Percentiles rank a stretch among this genome's conserved stretches.
phyloP scores from a whole-genome alignment of 108 stramenopile genomes.

The Cyclostephanos tholiformis region DNA sequence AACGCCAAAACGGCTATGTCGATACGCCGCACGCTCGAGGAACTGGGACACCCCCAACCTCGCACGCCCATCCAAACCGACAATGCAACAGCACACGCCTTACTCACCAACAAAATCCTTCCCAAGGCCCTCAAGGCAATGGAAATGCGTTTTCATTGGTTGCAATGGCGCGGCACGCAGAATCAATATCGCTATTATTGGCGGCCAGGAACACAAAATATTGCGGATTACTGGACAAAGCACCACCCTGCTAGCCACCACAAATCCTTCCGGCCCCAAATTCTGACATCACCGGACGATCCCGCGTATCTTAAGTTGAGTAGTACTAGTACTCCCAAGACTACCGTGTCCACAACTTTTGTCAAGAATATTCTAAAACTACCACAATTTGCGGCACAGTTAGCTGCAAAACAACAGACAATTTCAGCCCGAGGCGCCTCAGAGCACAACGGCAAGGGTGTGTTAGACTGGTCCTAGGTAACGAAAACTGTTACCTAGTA shows the following conservation, averaged over 20 bases:
- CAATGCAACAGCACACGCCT: neutral
- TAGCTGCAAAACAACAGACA: too few species aligned
- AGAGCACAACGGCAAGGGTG: too few species aligned
- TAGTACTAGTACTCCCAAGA: too few species aligned
- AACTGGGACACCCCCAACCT: neutral
- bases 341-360: too few species aligned
- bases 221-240: neutral
- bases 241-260: neutral
- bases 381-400: too few species aligned
- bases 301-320: too few species aligned
- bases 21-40: neutral
- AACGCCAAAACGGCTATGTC: neutral
- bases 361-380: too few species aligned
- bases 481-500: too few species aligned
- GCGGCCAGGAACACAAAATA: conserved; percentile 1
- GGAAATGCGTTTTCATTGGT: conserved; percentile 34
- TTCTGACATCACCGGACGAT: too few species aligned
- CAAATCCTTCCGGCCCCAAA: too few species aligned
- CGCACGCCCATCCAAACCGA: neutral
- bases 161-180: neutral
- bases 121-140: neutral
- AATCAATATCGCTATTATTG: conserved; percentile 20
- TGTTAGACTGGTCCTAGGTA: too few species aligned
- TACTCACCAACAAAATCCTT: neutral
- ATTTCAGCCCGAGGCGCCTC: too few species aligned